A percentile compares a stretch with the other conserved stretches of the same genome.
phyloP scores from a whole-genome alignment of 257 asterid species.

The Forsythia viridissima region DNA sequence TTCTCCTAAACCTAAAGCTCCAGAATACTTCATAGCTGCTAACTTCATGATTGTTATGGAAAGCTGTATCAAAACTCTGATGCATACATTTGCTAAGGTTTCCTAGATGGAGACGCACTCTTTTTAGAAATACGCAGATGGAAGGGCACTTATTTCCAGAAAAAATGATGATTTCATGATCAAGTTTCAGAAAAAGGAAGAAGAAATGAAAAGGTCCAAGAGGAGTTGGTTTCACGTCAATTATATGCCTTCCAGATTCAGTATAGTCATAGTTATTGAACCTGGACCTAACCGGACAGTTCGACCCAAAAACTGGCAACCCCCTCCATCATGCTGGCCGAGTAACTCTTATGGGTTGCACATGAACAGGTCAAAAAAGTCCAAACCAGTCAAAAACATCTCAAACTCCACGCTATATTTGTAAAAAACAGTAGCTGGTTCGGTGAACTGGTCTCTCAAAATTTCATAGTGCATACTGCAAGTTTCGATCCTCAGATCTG shows the following conservation, averaged over 20 bases:
- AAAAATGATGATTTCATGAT: neutral
- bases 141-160: neutral
- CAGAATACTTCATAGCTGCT: neutral
- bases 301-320: neutral
- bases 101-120: neutral
- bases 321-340: neutral
- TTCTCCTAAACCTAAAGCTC: neutral
- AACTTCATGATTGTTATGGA: constrained; percentile 1
- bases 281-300: neutral
- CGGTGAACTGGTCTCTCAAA: neutral
- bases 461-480: neutral
- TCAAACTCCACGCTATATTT: neutral
- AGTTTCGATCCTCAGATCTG: neutral
- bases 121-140: neutral
- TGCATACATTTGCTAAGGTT: neutral
- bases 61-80: neutral
- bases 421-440: neutral
- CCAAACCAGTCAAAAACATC: neutral
- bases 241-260: constrained; percentile 19
- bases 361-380: neutral
- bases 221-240: neutral
- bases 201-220: neutral
- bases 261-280: neutral
- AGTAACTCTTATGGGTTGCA: neutral
- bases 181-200: neutral